These are phyloP conservation scores for Magnusiomyces fungicola DNA, from an alignment of 1,139 yeast species.

Conservation along the genomic window DNA sequence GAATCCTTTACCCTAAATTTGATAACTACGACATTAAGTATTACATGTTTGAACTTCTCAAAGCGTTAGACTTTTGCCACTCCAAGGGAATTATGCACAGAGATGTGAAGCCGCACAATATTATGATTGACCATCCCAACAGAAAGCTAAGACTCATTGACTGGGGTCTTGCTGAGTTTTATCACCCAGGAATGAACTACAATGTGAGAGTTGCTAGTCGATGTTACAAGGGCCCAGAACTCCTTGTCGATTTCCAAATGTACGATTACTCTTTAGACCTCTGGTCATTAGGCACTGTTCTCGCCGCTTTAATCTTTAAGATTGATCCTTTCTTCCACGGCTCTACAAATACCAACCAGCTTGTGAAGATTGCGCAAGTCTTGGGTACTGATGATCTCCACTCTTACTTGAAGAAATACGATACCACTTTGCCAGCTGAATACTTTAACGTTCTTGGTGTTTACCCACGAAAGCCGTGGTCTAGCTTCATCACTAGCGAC, in stretches of 20 bases:
- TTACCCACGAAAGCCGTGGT: slow-evolving; percentile 87
- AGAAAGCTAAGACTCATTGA: slow-evolving; percentile 75
- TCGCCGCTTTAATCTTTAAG: slow-evolving; percentile 93
- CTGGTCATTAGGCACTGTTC: slow-evolving; percentile 97
- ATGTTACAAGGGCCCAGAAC: slow-evolving; percentile 95
- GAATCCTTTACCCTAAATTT: slow-evolving; percentile 86
- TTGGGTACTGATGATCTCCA: slow-evolving; percentile 84
- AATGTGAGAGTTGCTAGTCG: slow-evolving; percentile 98
- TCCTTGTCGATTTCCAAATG: slow-evolving; percentile 84
- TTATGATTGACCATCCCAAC: slow-evolving; percentile 88
- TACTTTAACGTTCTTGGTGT: slow-evolving; percentile 71
- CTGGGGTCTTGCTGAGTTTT: slow-evolving; percentile 98
- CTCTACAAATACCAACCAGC: slow-evolving; percentile 89
- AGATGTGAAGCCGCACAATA: slow-evolving; percentile 97
- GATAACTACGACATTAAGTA: slow-evolving; percentile 74
- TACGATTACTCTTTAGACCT: slow-evolving; percentile 92
- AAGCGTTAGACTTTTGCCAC: slow-evolving; percentile 89
- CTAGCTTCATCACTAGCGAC: slow-evolving; percentile 61
- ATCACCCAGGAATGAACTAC: slow-evolving; percentile 90
- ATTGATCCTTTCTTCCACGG: slow-evolving; percentile 98
- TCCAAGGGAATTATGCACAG: slow-evolving; percentile 98
- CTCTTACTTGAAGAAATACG: slow-evolving; percentile 67
- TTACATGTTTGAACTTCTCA: slow-evolving; percentile 82
- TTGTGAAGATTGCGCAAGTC: slow-evolving; percentile 89
- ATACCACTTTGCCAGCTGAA: slow-evolving; percentile 67